A percentile compares a stretch with the other conserved stretches of the same genome.
These are phyloP conservation scores for Amylocarpus encephaloides DNA, from an alignment of 2,329 filamentous ascomycete genomes.

Conservation along the genomic window DNA sequence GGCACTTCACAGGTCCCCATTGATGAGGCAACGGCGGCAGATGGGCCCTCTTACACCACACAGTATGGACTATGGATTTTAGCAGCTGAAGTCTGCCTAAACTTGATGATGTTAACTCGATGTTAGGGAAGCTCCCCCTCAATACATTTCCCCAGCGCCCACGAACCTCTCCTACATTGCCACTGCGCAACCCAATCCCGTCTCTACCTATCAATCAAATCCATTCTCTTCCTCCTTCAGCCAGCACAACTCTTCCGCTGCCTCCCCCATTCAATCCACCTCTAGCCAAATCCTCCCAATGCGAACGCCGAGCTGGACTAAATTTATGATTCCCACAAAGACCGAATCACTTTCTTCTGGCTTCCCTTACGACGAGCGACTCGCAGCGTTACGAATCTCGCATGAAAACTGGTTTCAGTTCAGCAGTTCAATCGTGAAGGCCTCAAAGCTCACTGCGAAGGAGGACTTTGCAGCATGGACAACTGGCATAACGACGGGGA, in stretches of 20 bases:
- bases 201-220: not conserved
- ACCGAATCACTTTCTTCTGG: conserved; percentile 23
- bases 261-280: not conserved
- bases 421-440: conserved; percentile 18
- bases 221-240: not conserved
- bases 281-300: not conserved
- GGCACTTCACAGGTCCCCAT: not conserved
- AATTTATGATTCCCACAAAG: conserved; percentile 20
- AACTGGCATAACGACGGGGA: conserved; percentile 21
- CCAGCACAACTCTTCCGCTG: not conserved
- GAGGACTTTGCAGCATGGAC: conserved; percentile 23
- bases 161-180: not conserved
- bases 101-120: not conserved
- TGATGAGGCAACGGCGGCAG: not conserved
- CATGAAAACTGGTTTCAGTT: conserved; percentile 25
- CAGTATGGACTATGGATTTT: not conserved
- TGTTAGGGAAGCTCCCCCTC: not conserved
- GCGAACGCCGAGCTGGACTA: conserved; percentile 1
- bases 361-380: conserved; percentile 20
- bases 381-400: conserved; percentile 16
- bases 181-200: not conserved
- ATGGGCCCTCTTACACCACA: not conserved
- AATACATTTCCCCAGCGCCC: not conserved
- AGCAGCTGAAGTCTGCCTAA: not conserved
- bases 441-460: conserved; percentile 17